Percentiles rank a stretch among this genome's conserved stretches.
phyloP scores from a whole-genome alignment of 2,329 filamentous ascomycete genomes.

The Passalora sequoiae region DNA sequence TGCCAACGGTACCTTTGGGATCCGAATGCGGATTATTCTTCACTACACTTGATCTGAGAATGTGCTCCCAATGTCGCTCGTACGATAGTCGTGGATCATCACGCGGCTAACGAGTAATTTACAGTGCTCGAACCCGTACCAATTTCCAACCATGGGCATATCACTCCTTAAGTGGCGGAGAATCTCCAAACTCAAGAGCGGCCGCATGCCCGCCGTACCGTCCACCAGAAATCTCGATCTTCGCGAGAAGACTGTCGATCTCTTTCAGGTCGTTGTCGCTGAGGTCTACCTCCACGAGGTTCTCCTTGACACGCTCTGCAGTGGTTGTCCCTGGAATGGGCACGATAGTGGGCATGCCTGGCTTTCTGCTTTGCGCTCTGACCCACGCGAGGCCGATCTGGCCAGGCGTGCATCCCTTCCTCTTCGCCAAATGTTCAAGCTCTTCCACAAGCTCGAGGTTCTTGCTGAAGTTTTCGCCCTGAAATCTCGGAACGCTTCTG shows the following conservation, averaged over 20 bases:
- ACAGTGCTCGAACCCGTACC: too few species aligned
- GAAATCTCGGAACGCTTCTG: constrained; percentile 53
- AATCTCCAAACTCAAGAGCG: constrained; percentile 27
- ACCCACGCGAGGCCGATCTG: constrained; percentile 50
- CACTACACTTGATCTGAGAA: constrained; percentile 47
- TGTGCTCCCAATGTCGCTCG: not conserved
- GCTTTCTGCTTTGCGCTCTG: constrained; percentile 37
- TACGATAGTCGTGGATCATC: too few species aligned
- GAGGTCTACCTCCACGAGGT: constrained; percentile 38
- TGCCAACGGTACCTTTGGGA: constrained; percentile 40
- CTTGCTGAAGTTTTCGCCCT: constrained; percentile 56
- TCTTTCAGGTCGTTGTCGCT: constrained; percentile 47
- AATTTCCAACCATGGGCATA: too few species aligned
- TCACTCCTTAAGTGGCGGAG: constrained; percentile 19
- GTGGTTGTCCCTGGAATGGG: constrained; percentile 42
- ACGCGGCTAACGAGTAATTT: too few species aligned
- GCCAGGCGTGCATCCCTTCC: constrained; percentile 48
- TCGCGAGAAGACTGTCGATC: constrained; percentile 49
- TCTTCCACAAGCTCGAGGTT: constrained; percentile 59
- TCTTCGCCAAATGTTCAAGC: constrained; percentile 53
- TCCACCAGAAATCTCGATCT: constrained; percentile 39
- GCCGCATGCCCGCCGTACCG: constrained; percentile 34
- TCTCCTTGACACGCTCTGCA: constrained; percentile 38
- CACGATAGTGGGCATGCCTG: constrained; percentile 43
- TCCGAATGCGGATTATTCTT: constrained; percentile 42